Conservation (phyloP, 2,329 filamentous ascomycete species). For the Cladorrhinum sp. region DNA sequence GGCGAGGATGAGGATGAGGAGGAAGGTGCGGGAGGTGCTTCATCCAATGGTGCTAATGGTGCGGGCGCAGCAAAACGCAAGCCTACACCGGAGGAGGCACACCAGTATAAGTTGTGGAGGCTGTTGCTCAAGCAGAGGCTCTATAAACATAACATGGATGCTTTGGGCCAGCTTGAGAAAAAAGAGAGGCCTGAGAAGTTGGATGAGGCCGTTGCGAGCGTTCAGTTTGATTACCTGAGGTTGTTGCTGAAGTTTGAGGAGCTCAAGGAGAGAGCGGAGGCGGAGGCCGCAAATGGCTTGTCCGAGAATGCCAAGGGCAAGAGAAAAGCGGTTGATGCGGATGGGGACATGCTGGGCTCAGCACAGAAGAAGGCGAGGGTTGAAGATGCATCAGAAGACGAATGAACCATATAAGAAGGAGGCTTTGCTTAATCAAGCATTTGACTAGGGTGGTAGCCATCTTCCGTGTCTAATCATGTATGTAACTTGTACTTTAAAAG, state of each 20-base stretch:
- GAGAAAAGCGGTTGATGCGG: conserved; percentile 16
- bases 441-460: not conserved
- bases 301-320: not conserved
- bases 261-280: conserved; percentile 17
- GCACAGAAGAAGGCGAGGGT: conserved; percentile 47
- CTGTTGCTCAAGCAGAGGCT: conserved; percentile 74
- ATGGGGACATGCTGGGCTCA: conserved; percentile 18
- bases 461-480: not conserved
- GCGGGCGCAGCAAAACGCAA: conserved; percentile 53
- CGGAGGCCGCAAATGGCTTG: not conserved
- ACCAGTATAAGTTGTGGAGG: conserved; percentile 68
- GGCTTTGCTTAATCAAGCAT: not conserved
- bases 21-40: not conserved
- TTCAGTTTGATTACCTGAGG: conserved; percentile 71
- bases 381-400: conserved; percentile 25
- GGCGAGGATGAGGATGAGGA: conserved; percentile 39
- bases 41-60: not conserved
- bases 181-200: conserved; percentile 69
- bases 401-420: not conserved
- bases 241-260: conserved; percentile 52
- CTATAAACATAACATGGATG: conserved; percentile 70
- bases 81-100: conserved; percentile 54
- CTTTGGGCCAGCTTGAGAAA: conserved; percentile 65
- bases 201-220: conserved; percentile 63
- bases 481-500: not conserved